A percentile compares a stretch with the other conserved stretches of the same genome.
These are phyloP conservation scores for Zygosaccharomyces rouxii DNA, from an alignment of 805 yeast species.

Conservation along the genomic window DNA sequence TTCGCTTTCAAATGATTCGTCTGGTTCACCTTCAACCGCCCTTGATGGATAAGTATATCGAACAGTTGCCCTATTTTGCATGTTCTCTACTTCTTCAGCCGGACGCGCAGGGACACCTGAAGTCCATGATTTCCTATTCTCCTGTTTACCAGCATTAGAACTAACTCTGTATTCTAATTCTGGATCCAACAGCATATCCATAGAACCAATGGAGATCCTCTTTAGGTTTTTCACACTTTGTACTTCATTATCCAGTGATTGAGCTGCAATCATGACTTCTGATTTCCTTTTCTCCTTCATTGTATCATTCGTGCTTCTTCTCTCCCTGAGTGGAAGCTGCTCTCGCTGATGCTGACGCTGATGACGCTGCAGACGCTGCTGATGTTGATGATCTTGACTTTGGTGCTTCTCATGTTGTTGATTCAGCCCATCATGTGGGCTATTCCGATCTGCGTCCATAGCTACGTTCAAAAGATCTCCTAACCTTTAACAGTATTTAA, in stretches of 20 bases:
- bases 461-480: background rate
- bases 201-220: constrained; percentile 63
- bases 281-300: constrained; percentile 38
- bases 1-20: constrained; percentile 7
- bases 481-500: background rate
- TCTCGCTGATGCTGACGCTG: background rate
- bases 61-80: constrained; percentile 6
- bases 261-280: constrained; percentile 58
- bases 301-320: constrained; percentile 4
- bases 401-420: background rate
- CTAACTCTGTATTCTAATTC: constrained; percentile 53
- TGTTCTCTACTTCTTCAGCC: constrained; percentile 5
- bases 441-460: background rate
- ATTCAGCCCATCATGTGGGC: background rate
- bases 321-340: constrained; percentile 6
- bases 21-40: constrained; percentile 4
- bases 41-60: constrained; percentile 4
- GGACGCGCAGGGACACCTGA: constrained; percentile 11
- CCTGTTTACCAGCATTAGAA: constrained; percentile 14
- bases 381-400: background rate
- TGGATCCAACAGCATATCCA: constrained; percentile 55
- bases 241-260: constrained; percentile 70
- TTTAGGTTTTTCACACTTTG: constrained; percentile 70
- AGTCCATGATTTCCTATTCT: constrained; percentile 20
- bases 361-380: background rate